Percentiles rank a stretch among this genome's conserved stretches.
These are phyloP conservation scores for Pichia sp. DNA, from an alignment of 1,139 yeast genomes.

Conservation along the genomic window DNA sequence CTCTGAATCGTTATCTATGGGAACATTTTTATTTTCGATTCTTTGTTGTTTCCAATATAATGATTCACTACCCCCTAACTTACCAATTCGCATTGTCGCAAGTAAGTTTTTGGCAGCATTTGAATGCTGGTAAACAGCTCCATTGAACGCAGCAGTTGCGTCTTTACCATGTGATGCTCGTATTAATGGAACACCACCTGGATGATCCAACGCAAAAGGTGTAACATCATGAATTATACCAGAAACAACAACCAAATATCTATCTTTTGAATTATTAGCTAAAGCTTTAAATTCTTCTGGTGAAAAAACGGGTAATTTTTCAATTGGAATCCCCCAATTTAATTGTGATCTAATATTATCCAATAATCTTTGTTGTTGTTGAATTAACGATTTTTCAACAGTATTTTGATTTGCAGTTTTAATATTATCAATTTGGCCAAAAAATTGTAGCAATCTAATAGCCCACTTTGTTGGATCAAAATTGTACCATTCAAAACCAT, in stretches of 20 bases:
- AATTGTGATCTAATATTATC: constrained; percentile 56
- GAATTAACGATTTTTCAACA: constrained; percentile 51
- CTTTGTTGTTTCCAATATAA: constrained; percentile 72
- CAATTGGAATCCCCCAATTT: constrained; percentile 75
- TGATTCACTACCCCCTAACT: constrained; percentile 70
- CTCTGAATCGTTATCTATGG: constrained; percentile 43
- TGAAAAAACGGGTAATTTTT: constrained; percentile 51
- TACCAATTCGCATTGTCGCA: constrained; percentile 73
- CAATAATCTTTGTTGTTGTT: constrained; percentile 57
- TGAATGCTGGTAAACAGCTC: constrained; percentile 70
- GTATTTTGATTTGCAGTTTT: constrained; percentile 42
- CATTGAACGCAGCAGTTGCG: constrained; percentile 66
- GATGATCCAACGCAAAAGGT: constrained; percentile 67
- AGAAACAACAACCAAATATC: constrained; percentile 41
- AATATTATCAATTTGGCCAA: constrained; percentile 39
- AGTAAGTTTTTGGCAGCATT: constrained; percentile 66
- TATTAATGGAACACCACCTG: constrained; percentile 61
- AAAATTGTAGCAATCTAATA: constrained; percentile 35
- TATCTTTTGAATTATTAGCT: constrained; percentile 32
- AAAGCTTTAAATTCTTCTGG: constrained; percentile 45
- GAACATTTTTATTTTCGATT: constrained; percentile 49
- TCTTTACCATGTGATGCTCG: constrained; percentile 63
- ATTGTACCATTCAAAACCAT: constrained; percentile 44
- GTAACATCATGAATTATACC: constrained; percentile 70
- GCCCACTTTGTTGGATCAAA: constrained; percentile 69